Evolutionary conservation across 2,329 filamentous ascomycete genomes (phyloP), one percentile per base, ranked within the genome.

Genomic region (Fusarium chuoi): DNA sequence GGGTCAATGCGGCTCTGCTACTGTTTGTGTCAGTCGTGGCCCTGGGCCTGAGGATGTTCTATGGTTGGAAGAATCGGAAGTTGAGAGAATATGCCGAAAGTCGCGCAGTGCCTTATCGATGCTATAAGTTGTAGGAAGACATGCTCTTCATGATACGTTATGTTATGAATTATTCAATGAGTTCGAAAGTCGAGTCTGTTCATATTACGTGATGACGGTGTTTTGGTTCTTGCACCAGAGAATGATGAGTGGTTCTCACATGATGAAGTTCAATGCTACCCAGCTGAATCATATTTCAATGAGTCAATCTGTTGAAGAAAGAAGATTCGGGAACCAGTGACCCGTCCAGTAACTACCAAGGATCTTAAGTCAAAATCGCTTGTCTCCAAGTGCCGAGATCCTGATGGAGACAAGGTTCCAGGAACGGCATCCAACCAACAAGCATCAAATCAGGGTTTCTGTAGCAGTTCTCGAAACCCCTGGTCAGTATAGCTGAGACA

Each of bases 1-100:
- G 89, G 89, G 87, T 87, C 9, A 92, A 92, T 78, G 89, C 89
- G 6, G 90, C 76, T 17, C 80, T 92, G 73, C 76, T 92, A 45
- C 82, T 92, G 18, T 87, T 91, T 68, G 90, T 91, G 1, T 84
- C 87, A 3, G 84, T 83, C 1, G 89, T 89, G 4, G 87, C 89
- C 65, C 76, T 89, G 10, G 82, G 85, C 8, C 76, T 93, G 70
- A 83, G 89, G 59, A 35, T 87, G 22, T 91, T 88, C 74, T 92
- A 92, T 73, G 85, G 85, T 5, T 80, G 84, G 78, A 83, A 79
- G 79, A 88, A 88, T 57, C 78, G 78, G 67, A 72, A 75, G 66
- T 61, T 87, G 49, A 30, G 80, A 42, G 78, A 69, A 20, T 81
- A 79, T 46, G 78, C 79, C 2, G 72, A 75, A 67, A 75, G 71